These are phyloP conservation scores for Dothistroma septosporum DNA, from an alignment of 2,329 filamentous ascomycete genomes.

Conservation along the genomic window DNA sequence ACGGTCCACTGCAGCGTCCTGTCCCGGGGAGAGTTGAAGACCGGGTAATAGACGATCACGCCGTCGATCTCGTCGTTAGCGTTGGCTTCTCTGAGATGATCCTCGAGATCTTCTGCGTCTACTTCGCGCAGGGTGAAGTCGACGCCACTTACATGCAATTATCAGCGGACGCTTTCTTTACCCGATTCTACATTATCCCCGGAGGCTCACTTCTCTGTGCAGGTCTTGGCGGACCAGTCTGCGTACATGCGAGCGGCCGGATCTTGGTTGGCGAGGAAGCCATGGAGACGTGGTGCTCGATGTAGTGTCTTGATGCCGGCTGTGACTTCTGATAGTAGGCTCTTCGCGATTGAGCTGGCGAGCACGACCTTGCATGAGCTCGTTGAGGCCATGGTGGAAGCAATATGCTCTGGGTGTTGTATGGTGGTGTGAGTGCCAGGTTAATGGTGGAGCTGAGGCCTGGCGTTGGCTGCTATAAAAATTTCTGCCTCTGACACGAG, in stretches of 20 bases:
- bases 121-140: constrained; percentile 80
- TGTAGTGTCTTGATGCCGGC: constrained; percentile 69
- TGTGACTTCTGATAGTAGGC: constrained; percentile 71
- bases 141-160: constrained; percentile 60
- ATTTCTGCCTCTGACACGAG: neutral
- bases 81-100: constrained; percentile 82
- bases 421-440: neutral
- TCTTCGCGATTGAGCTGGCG: constrained; percentile 80
- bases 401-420: neutral
- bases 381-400: neutral
- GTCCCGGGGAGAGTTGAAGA: constrained; percentile 87
- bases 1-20: constrained; percentile 95
- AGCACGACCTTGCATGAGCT: constrained; percentile 83
- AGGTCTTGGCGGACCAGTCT: constrained; percentile 96
- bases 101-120: constrained; percentile 83
- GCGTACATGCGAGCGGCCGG: constrained; percentile 90
- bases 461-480: neutral
- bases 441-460: neutral
- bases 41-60: constrained; percentile 97
- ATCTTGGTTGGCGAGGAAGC: constrained; percentile 88
- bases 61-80: constrained; percentile 70
- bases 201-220: constrained; percentile 80
- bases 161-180: neutral
- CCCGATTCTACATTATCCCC: neutral
- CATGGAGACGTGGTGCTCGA: constrained; percentile 73